Conservation (phyloP, 2,329 filamentous ascomycete species). For the Metarhizium robertsii region DNA sequence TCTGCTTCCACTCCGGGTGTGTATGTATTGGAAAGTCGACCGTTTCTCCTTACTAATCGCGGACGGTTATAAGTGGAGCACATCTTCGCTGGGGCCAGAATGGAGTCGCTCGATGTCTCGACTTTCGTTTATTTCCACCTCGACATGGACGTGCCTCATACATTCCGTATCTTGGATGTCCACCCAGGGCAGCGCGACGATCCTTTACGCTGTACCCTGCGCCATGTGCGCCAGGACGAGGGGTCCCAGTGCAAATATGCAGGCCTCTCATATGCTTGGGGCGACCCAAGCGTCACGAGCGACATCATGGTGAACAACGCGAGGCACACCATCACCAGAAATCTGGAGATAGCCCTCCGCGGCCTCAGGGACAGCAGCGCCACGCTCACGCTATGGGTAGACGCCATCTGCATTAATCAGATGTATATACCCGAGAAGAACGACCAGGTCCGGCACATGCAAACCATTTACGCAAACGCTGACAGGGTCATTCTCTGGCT, state of each 20-base stretch:
- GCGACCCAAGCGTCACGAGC: neutral
- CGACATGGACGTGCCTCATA: too few relatives aligned
- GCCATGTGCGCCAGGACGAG: too few relatives aligned
- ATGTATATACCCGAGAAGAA: neutral
- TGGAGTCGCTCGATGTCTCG: too few relatives aligned
- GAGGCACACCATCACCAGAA: neutral
- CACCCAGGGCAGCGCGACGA: too few relatives aligned
- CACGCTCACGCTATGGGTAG: neutral
- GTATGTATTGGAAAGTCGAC: too few relatives aligned
- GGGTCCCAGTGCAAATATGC: neutral
- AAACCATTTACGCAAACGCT: neutral
- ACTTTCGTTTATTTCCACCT: too few relatives aligned
- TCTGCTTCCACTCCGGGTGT: too few relatives aligned
- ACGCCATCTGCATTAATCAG: neutral
- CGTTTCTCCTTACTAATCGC: too few relatives aligned
- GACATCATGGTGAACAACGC: neutral
- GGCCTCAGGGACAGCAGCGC: neutral
- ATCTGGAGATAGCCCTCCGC: neutral
- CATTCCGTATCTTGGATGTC: too few relatives aligned
- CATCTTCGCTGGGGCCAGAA: too few relatives aligned
- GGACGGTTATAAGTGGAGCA: too few relatives aligned
- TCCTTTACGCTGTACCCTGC: too few relatives aligned
- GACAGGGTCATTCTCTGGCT: neutral
- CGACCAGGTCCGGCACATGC: neutral
- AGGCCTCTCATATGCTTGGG: neutral